Base-by-base conservation (phyloP, 805 yeast genomes). In the Metschnikowia henanensis region DNA sequence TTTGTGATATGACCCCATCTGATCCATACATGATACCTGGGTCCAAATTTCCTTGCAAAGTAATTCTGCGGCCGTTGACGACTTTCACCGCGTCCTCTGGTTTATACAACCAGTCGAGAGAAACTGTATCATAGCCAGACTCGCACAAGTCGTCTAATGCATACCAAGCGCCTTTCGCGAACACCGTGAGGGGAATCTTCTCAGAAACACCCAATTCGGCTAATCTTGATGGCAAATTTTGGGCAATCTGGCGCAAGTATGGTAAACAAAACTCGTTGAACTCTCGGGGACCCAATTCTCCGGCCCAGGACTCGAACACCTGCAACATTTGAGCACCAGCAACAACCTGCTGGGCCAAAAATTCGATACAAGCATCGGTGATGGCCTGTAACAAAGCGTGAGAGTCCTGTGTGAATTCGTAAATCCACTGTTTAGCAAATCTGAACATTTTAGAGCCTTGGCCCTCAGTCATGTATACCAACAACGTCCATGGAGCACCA, bases 261-360 rank as follows among this genome's bases (percentile, higher is more conserved):
- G 98, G 98, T 58, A 92, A 77, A 4, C 95, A 84, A 65, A 90
- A 94, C 63, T 87, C 91, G 50, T 76, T 76, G 66, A 92, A 94
- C 59, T 94, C 99, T 40, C 71, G 71, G 10, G 97, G 95, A 1
- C 96, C 94, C 45, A 94, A 75, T 68, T 94, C 98, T 39, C 98
- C 96, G 45, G 96, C 99, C 96, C 97, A 91, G 29, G 96, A 86
- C 62, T 94, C 99, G 61, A 94, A 94, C 28, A 94, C 90, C 68
- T 94, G 99, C 48, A 94, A 75, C 83, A 94, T 90, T 71, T 94
- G 99, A 28, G 98, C 98, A 55, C 99, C 99, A 1, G 99, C 99
- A 53, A 83, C 81, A 35, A 94, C 96, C 68, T 94, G 99, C 58
- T 84, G 87, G 3, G 96, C 95, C 58, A 94, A 75, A 60, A 92